Base-by-base conservation (phyloP, 2,329 filamentous ascomycete species). In the Lasiodiplodia hormozganensis region DNA sequence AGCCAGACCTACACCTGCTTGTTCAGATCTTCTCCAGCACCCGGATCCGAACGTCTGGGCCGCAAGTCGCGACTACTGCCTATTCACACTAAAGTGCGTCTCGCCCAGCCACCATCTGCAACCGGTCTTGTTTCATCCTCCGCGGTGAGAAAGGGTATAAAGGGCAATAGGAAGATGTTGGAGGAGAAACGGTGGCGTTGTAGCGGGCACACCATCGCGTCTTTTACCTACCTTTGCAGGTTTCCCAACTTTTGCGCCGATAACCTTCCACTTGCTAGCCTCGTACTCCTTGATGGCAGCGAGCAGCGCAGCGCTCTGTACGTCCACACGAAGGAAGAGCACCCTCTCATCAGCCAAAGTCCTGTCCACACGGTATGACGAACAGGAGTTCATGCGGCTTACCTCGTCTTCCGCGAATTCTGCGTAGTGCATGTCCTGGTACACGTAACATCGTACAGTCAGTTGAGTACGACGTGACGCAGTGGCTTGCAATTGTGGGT, bases 211-310 rank as follows among this genome's bases (percentile, higher is more conserved):
- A 64, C 47, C 60, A 64, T 47, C 28, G 28, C 25, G 62, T 25
- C 62, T 69, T 58, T 70, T 68, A 76, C 82, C 71, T 79, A 93
- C 92, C 89, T 99, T 99, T 74, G 96, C 96, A 60, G 96, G 96
- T 83, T 99, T 99, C 76, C 94, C 94, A 74, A 99, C 93, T 82
- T 98, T 98, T 79, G 93, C 90, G 43, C 96, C 96, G 77, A 98
- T 98, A 31, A 91, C 89, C 83, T 98, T 98, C 96, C 96, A 99
- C 80, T 98, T 98, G 81, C 96, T 97, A 77, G 93, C 91, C 79
- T 99, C 96, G 82, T 98, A 98, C 79, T 99, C 96, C 82, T 97
- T 97, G 83, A 99, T 99, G 36, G 96, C 96, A 72, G 92, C 93
- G 73, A 97, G 88, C 69, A 99, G 83, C 47, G 92, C 92, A 74